phyloP scores from a whole-genome alignment of 176 grass and related monocot genomes.

The bread wheat (Triticum aestivum) region IWGSC_CS_RefSeq_v2.1 NC_057795.1:656635809-656636308 shows the following conservation, averaged over 20 bases:
- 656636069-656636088: slow-evolving; percentile 48
- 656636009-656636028: background rate
- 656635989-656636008: background rate
- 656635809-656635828: slow-evolving; percentile 17
- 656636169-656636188: slow-evolving; percentile 77
- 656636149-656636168: slow-evolving; percentile 35
- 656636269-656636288: background rate
- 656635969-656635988: background rate
- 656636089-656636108: slow-evolving; percentile 38
- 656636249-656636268: background rate
- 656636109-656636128: slow-evolving; percentile 8
- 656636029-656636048: background rate
- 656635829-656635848: background rate
- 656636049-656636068: slow-evolving; percentile 52
- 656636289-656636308: background rate
- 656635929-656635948: slow-evolving; percentile 68
- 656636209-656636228: background rate
- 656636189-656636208: slow-evolving; percentile 77
- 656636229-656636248: background rate
- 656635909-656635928: slow-evolving; percentile 72
- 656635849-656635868: background rate
- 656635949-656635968: background rate
- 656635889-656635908: slow-evolving; percentile 49
- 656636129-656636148: slow-evolving; percentile 24
- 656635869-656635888: background rate